Percentiles rank a stretch among this genome's conserved stretches.
These are phyloP conservation scores for Hyphopichia wangnamkhiaoensis DNA, from an alignment of 1,139 yeast species.

Conservation along the genomic window DNA sequence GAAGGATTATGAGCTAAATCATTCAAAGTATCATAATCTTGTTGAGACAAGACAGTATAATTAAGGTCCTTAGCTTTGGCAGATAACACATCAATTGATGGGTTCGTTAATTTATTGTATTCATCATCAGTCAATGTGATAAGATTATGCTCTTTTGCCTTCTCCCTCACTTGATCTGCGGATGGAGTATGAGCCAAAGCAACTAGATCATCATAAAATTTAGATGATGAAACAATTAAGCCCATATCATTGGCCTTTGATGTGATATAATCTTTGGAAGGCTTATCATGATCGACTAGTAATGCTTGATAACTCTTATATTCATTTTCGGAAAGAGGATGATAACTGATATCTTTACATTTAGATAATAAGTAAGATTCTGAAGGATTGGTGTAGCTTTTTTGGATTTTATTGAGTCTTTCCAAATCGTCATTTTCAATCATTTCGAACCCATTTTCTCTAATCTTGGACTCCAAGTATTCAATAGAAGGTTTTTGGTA, in stretches of 20 bases:
- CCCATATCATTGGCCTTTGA: constrained; percentile 30
- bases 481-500: constrained; percentile 19
- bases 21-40: constrained; percentile 19
- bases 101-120: constrained; percentile 20
- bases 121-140: constrained; percentile 17
- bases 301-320: constrained; percentile 21
- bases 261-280: constrained; percentile 23
- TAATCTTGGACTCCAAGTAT: constrained; percentile 10
- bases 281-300: constrained; percentile 32
- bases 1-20: constrained; percentile 17
- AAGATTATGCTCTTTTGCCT: constrained; percentile 17
- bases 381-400: constrained; percentile 25
- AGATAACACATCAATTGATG: constrained; percentile 19
- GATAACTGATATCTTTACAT: constrained; percentile 24
- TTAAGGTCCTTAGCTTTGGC: constrained; percentile 16
- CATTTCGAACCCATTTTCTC: constrained; percentile 17
- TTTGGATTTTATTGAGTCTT: constrained; percentile 15
- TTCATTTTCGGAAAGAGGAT: constrained; percentile 25
- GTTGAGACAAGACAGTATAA: constrained; percentile 15
- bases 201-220: constrained; percentile 26
- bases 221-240: constrained; percentile 24
- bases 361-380: constrained; percentile 27
- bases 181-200: constrained; percentile 25
- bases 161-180: constrained; percentile 23
- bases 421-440: constrained; percentile 19